phyloP scores from a whole-genome alignment of 2,329 filamentous ascomycete genomes.

The Alternaria consortialis region DNA sequence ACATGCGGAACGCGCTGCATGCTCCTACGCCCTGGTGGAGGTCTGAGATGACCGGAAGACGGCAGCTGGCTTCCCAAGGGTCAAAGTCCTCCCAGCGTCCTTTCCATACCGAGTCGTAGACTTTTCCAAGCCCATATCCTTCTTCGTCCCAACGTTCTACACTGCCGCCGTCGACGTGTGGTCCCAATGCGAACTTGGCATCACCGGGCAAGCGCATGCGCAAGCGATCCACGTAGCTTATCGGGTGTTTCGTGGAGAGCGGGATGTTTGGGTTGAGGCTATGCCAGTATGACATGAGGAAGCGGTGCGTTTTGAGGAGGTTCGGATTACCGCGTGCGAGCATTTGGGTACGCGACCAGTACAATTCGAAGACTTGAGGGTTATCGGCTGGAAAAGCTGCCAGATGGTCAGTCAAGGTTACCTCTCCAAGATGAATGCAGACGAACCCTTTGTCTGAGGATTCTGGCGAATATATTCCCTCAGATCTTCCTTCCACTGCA shows the following conservation, averaged over 20 bases:
- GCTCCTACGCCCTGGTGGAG: slow-evolving; percentile 83
- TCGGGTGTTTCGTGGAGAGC: slow-evolving; percentile 57
- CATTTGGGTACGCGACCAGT: slow-evolving; percentile 60
- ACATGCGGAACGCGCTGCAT: slow-evolving; percentile 86
- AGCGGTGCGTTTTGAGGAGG: slow-evolving; percentile 57
- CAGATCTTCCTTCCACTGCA: slow-evolving; percentile 57
- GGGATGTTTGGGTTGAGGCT: slow-evolving; percentile 53
- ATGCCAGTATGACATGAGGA: slow-evolving; percentile 61
- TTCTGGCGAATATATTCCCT: slow-evolving; percentile 57
- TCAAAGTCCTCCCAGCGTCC: slow-evolving; percentile 85
- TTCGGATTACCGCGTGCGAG: slow-evolving; percentile 58
- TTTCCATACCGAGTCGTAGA: slow-evolving; percentile 76
- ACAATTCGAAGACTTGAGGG: slow-evolving; percentile 62
- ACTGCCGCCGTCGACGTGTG: slow-evolving; percentile 63
- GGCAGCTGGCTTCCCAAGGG: slow-evolving; percentile 77
- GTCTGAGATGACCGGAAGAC: slow-evolving; percentile 74
- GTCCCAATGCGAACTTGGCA: slow-evolving; percentile 63
- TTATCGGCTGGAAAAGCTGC: slow-evolving; percentile 59
- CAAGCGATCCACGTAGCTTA: slow-evolving; percentile 59
- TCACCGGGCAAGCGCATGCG: slow-evolving; percentile 65
- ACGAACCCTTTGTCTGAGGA: slow-evolving; percentile 53
- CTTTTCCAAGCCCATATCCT: slow-evolving; percentile 68
- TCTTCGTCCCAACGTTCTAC: slow-evolving; percentile 65
- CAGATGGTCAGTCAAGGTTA: slow-evolving; percentile 12
- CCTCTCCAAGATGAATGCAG: not conserved